Conservation (phyloP, 2,329 filamentous ascomycete genomes). For the Leptographium radiaticola region DNA sequence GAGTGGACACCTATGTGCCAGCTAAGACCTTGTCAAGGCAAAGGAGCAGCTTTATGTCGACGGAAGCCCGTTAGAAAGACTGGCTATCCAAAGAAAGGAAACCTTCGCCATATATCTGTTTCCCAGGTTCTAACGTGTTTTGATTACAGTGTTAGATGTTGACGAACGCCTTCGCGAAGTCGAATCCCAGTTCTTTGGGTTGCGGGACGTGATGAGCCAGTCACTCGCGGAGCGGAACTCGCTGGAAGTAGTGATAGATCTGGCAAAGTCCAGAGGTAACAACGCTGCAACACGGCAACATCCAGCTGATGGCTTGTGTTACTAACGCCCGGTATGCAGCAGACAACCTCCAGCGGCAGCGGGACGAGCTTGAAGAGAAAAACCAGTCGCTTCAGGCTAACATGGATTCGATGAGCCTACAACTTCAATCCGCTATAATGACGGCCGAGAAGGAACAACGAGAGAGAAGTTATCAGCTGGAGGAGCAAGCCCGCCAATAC, state of each 20-base stretch:
- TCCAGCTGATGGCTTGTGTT: neutral
- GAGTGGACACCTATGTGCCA: no score
- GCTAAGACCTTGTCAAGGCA: no score
- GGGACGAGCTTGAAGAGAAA: conserved; percentile 31
- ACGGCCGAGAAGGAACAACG: conserved; percentile 30
- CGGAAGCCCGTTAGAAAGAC: no score
- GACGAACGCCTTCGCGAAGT: conserved; percentile 64
- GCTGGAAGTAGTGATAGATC: conserved; percentile 59
- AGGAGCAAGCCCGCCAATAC: conserved; percentile 39
- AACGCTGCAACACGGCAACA: neutral
- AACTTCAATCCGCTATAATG: conserved; percentile 28
- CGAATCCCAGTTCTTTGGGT: conserved; percentile 56
- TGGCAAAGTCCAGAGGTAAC: conserved; percentile 65
- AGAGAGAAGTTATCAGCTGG: conserved; percentile 35
- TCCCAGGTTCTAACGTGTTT: conserved; percentile 51
- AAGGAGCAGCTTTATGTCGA: no score
- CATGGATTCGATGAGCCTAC: conserved; percentile 35
- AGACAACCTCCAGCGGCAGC: conserved; percentile 34
- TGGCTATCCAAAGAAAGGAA: no score
- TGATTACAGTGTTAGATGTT: conserved; percentile 63
- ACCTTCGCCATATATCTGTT: no score
- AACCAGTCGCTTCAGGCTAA: conserved; percentile 48
- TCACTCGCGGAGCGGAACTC: conserved; percentile 54
- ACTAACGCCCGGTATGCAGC: conserved; percentile 21
- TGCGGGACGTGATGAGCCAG: conserved; percentile 60